Base-by-base conservation (phyloP, 2,329 filamentous ascomycete genomes). In the Delphinella strobiligena region DNA sequence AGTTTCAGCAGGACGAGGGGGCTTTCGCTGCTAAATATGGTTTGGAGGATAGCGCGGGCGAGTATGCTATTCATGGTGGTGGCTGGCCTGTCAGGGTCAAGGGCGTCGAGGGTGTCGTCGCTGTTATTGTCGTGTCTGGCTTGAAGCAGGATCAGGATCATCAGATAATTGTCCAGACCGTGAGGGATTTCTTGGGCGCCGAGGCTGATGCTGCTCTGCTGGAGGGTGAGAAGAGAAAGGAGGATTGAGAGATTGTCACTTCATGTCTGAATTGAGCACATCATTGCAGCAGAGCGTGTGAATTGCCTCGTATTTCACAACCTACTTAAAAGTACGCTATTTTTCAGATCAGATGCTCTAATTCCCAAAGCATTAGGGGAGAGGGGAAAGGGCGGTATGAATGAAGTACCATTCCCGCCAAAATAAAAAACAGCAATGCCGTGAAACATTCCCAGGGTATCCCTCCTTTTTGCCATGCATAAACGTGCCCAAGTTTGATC, bases 121-220 rank as follows among this genome's bases (percentile, higher is more conserved):
- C 74, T 1, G 78, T 85, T 1, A 75, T 87, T 17, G 75, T 87
- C 14, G 80, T 89, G 1, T 82, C 77, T 52, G 84, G 83, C 4
- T 58, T 89, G 56, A 80, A 78, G 63, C 80, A 87, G 59, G 69
- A 82, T 50, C 73, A 87, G 62, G 82, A 88, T 58, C 84, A 91
- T 59, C 75, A 75, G 7, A 73, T 87, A 29, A 76, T 89, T 52
- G 71, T 82, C 1, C 80, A 87, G 55, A 75, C 75, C 1, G 66
- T 87, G 31, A 67, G 67, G 49, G 71, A 74, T 45, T 69, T 71
- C 48, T 41, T 67, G 49, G 39, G 45, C n/a, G 19, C 37, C 5
- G 37, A 34, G 11, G 44, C 41, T 18, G 36, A 32, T 17, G 48
- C 51, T 41, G 46, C 55, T 41, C 51, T 50, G 5, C 46, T 54